Conservation (phyloP, 768 basidiomycete species). For the Austroboletus festivus region DNA sequence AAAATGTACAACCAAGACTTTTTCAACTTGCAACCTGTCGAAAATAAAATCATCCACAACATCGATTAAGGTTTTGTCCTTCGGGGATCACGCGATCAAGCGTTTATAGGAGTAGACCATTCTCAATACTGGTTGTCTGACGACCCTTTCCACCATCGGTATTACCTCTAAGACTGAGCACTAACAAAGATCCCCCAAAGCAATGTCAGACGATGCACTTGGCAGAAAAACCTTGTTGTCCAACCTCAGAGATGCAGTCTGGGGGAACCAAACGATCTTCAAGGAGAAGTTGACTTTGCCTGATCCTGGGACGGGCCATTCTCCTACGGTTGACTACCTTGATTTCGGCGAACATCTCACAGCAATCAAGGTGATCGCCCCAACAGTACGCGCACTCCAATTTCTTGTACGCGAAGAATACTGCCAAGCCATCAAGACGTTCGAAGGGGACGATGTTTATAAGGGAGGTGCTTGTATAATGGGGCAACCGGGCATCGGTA, state of each 20-base stretch:
- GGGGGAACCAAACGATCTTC: constrained; percentile 2
- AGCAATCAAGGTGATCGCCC: neutral
- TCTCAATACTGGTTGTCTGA: no score
- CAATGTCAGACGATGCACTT: no score
- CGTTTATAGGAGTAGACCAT: no score
- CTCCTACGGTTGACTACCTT: neutral
- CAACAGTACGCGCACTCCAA: neutral
- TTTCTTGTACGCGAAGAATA: constrained; percentile 6
- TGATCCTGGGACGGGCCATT: neutral
- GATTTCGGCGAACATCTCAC: constrained; percentile 1
- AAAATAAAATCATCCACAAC: no score
- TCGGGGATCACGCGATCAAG: no score
- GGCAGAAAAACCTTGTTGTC: no score
- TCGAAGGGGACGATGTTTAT: neutral
- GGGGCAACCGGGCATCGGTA: constrained; percentile 9
- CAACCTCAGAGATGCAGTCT: constrained; percentile 2
- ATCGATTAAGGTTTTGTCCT: no score
- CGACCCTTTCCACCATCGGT: no score
- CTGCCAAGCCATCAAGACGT: neutral
- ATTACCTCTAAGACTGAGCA: no score
- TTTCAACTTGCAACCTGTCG: no score
- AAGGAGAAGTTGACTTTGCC: neutral
- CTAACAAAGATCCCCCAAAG: no score
- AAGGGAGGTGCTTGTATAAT: neutral
- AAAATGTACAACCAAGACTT: no score